phyloP scores from a whole-genome alignment of 169 alveolate genomes.

The Plasmodium cynomolgi region DNA sequence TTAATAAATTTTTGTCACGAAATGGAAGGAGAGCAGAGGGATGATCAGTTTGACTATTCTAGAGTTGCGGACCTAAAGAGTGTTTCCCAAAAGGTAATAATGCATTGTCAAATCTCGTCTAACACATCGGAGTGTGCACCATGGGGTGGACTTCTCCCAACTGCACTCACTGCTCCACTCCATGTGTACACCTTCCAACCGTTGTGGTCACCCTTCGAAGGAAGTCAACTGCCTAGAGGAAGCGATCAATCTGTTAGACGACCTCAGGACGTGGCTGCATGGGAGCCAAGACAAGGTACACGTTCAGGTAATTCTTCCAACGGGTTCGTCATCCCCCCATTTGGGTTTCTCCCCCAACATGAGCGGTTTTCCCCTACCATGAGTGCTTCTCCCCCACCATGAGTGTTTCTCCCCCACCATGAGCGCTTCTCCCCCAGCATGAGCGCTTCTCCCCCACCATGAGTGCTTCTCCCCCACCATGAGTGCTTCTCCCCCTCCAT shows the following conservation, averaged over 20 bases:
- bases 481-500: background rate
- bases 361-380: background rate
- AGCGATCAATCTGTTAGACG: background rate
- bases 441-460: background rate
- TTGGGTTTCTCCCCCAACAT: background rate
- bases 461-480: background rate
- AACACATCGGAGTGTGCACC: background rate
- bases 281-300: constrained; percentile 4
- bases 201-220: background rate
- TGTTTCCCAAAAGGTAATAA: constrained; percentile 20
- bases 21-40: background rate
- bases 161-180: background rate
- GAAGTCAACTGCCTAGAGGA: constrained; percentile 24
- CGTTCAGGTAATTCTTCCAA: constrained; percentile 12
- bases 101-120: no score
- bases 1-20: constrained; percentile 4
- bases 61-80: constrained; percentile 11
- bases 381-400: no score
- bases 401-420: no score
- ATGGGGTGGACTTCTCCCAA: background rate
- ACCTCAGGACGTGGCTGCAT: background rate
- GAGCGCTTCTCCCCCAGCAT: background rate
- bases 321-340: background rate
- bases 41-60: constrained; percentile 2
- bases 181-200: background rate